Base-by-base conservation (phyloP, 257 asterid species). In the Ehretia macrophylla region DNA sequence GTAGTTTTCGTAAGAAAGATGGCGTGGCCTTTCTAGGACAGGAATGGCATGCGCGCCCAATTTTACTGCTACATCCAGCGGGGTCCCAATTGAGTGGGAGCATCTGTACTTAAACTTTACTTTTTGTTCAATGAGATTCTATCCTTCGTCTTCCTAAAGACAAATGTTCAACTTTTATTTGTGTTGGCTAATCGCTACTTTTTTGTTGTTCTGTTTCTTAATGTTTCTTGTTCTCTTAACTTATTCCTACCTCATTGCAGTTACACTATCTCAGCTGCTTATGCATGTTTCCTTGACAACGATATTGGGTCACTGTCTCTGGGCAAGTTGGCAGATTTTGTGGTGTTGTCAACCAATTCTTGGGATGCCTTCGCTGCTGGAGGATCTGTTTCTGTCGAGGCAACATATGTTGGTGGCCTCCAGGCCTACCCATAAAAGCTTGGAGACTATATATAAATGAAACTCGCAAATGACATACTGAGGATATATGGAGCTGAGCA, bases 281-380 rank as follows among this genome's bases (percentile, higher is more conserved):
- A 79, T n/a, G 90, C 94, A 27, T 81, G 97, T 75, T 92, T 92
- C 70, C 84, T 92, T 0, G 99, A 88, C 21, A 77, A 75, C 62
- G 86, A 92, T 59, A 76, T 88, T 10, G 99, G 99, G 57, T 92
- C 97, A 8, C 66, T 92, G 32, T 81, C 97, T 39, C 74, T 71
- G 0, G 99, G 99, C 59, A 92, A 86, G 69, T 79, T 82, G 81
- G 99, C 95, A 4, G 99, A 92, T 75, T 92, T 92, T 63, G 93
- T 85, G 55, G 82, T 92, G 46, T 71, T 88, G 54, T 82, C 96
- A 0, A 66, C 69, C 42, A 77, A 79, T 72, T 84, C 99, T 9
- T 88, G 96, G 99, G 84, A 84, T 32, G 67, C 71, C 59, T 79
- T 88, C 38, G 72, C 80, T 42, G 62, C 59, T 17, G 82, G 69